These are phyloP conservation scores for Herpetomonas tarakana DNA, from an alignment of 208 protist genomes.

Conservation along the genomic window DNA sequence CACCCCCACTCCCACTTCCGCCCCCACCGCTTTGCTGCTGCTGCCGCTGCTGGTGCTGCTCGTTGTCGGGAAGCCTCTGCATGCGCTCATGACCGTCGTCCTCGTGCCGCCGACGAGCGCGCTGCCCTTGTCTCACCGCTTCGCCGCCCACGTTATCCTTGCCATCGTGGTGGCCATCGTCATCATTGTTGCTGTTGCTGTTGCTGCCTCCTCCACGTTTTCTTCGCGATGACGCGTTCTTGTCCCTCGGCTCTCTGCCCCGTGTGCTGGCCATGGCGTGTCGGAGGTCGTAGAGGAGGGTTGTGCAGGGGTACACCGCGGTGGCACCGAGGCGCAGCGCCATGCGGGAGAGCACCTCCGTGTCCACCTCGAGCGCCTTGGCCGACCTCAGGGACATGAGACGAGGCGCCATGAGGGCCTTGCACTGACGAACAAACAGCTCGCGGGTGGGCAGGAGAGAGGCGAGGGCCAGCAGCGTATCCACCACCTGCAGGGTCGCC, in stretches of 20 bases:
- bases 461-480: slow-evolving; percentile 70
- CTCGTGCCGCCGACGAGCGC: no score
- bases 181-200: neutral
- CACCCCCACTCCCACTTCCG: no score
- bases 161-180: no score
- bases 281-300: slow-evolving; percentile 53
- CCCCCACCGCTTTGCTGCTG: no score
- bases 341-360: slow-evolving; percentile 44
- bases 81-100: neutral
- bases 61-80: neutral
- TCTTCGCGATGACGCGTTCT: no score
- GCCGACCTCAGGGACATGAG: slow-evolving; percentile 28
- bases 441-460: slow-evolving; percentile 59
- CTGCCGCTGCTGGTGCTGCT: neutral
- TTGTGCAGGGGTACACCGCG: slow-evolving; percentile 33
- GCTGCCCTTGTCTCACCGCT: no score
- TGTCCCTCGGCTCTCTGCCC: neutral
- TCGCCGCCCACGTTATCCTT: no score
- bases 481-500: slow-evolving; percentile 27
- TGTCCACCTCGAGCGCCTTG: slow-evolving; percentile 40
- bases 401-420: slow-evolving; percentile 43
- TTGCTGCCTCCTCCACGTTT: no score
- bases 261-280: slow-evolving; percentile 12
- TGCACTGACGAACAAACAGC: slow-evolving; percentile 53
- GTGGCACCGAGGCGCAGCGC: slow-evolving; percentile 43